Base-by-base conservation (phyloP, 106 monocot genomes). In the Triglochin maritima region DNA sequence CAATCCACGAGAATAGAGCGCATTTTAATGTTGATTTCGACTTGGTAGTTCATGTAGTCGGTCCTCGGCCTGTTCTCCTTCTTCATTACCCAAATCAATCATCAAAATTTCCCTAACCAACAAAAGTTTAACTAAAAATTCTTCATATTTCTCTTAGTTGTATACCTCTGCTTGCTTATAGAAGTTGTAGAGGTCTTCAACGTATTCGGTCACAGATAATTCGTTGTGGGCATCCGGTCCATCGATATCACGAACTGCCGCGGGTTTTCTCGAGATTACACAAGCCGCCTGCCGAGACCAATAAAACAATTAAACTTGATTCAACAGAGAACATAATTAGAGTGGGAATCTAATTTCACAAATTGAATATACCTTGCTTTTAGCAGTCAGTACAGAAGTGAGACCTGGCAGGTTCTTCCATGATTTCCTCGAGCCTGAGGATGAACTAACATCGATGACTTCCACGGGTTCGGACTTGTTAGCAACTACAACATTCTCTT, bases 1-100 rank as follows among this genome's bases (percentile, higher is more conserved):
- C 87, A 87, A 43, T 87, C 87, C 9, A 65, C 79, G n/a, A 87
- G 81, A 50, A 87, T 87, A 0, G 79, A 70, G 49, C 87, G 76
- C 84, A 87, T 87, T 69, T 77, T 84, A 6, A 68, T 71, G 75
- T 84, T 87, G 57, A 87, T 81, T 58, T 87, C 87, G 0, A 71
- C 50, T 55, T 87, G 87, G 42, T 73, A 74, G 14, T 8, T 73
- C 79, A 87, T 84, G 69, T 87, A 87, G 49, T 87, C 83, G 11
- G 29, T 29, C 29, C 9, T 29, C 8, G 73, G 75, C 43, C 57
- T 44, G 43, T 50, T 44, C 2, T 54, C 56, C 7, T 42, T 51
- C 79, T 80, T 64, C 67, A 68, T 44, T 48, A 52, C 3, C 13
- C 66, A 57, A 59, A 44, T 46, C 4, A 3, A 68, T 4, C 4